Percentiles rank a stretch among this genome's conserved stretches.
These are phyloP conservation scores for Fusarium concolor DNA, from an alignment of 2,329 filamentous ascomycete species.

Conservation along the genomic window DNA sequence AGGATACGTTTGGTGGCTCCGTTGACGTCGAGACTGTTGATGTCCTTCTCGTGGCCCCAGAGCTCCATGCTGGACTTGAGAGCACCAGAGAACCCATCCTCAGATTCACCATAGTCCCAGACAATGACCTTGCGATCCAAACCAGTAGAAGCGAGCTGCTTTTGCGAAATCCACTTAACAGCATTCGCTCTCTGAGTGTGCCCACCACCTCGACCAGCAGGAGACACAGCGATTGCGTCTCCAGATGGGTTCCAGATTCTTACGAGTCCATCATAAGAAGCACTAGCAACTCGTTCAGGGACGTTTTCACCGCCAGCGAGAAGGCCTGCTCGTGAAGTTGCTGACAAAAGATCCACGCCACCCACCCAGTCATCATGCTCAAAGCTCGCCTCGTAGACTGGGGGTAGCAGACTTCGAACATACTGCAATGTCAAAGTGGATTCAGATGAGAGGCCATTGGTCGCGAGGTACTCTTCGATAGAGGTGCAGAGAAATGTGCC, in stretches of 20 bases:
- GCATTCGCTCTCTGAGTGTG: slow-evolving; percentile 83
- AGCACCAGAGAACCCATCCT: slow-evolving; percentile 68
- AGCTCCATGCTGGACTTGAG: slow-evolving; percentile 83
- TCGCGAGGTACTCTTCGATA: slow-evolving; percentile 88
- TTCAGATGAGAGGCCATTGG: slow-evolving; percentile 89
- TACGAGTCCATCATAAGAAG: slow-evolving; percentile 89
- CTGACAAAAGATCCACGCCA: slow-evolving; percentile 82
- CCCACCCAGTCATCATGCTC: slow-evolving; percentile 99
- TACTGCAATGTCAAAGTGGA: slow-evolving; percentile 91
- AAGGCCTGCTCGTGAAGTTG: slow-evolving; percentile 69
- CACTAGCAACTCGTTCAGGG: slow-evolving; percentile 80
- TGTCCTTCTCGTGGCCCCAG: slow-evolving; percentile 80
- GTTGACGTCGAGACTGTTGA: slow-evolving; percentile 82
- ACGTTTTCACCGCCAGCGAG: slow-evolving; percentile 51
- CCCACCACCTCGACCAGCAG: slow-evolving; percentile 73
- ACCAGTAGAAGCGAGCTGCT: slow-evolving; percentile 83
- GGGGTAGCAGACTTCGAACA: slow-evolving; percentile 89
- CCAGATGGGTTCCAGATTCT: slow-evolving; percentile 91
- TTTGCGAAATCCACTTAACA: slow-evolving; percentile 84
- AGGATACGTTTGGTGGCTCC: slow-evolving; percentile 80
- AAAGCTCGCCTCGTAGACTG: slow-evolving; percentile 89
- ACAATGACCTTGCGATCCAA: slow-evolving; percentile 87
- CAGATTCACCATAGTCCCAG: slow-evolving; percentile 85
- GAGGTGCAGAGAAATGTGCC: slow-evolving; percentile 90
- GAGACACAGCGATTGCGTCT: slow-evolving; percentile 82